phyloP scores from a whole-genome alignment of 441 rosid species.

The Flueggea neowawraea region DNA sequence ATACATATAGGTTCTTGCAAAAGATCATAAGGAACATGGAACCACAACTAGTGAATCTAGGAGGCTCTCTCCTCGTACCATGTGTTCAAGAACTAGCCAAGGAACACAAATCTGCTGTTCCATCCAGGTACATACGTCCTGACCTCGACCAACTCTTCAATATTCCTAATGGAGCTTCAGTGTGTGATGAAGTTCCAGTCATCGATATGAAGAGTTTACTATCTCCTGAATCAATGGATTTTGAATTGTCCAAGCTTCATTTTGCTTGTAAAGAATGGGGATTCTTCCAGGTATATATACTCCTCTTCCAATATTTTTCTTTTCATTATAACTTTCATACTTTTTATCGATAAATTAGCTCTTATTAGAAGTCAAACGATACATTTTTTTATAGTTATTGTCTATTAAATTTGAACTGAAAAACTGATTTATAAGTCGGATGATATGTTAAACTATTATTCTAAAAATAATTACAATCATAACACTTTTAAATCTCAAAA shows the following conservation, averaged over 20 bases:
- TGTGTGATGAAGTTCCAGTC: slow-evolving; percentile 9
- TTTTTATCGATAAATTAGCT: too few species aligned
- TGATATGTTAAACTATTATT: too few species aligned
- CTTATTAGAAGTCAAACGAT: too few species aligned
- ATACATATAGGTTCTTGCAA: too few species aligned
- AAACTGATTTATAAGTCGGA: too few species aligned
- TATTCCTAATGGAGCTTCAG: neutral
- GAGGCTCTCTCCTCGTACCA: slow-evolving; percentile 38
- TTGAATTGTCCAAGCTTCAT: slow-evolving; percentile 38
- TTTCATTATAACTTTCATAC: neutral
- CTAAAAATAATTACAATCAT: too few species aligned
- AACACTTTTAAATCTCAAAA: too few species aligned
- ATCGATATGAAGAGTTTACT: slow-evolving; percentile 13
- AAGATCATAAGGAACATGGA: neutral
- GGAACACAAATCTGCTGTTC: slow-evolving; percentile 5
- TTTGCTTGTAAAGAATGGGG: slow-evolving; percentile 50
- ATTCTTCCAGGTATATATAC: slow-evolving; percentile 38
- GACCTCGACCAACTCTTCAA: neutral
- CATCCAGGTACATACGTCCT: slow-evolving; percentile 22
- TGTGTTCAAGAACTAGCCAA: slow-evolving; percentile 35
- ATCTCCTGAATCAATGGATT: slow-evolving; percentile 15
- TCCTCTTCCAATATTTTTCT: neutral
- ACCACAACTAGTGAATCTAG: slow-evolving; percentile 8
- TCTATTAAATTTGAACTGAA: too few species aligned
- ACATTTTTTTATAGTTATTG: too few species aligned